Evolutionary conservation across 1,139 yeast species (phyloP), one percentile per base, ranked within the genome.

Genomic region (Candida smagusa): DNA sequence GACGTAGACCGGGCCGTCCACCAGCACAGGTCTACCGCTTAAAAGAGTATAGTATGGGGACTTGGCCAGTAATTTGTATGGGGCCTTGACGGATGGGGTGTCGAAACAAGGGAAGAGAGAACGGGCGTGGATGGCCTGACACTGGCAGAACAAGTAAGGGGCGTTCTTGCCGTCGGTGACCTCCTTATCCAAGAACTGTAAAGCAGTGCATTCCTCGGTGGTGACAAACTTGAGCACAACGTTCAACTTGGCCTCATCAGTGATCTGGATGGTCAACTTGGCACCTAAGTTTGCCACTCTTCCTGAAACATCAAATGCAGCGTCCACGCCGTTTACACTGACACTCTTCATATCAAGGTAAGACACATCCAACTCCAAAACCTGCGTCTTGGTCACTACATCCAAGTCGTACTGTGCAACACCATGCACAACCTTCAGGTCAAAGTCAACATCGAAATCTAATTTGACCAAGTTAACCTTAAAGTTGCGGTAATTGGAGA

Each of bases 91-190:
- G 0, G 94, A 75, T 3, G 97, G 96, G 0, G 96, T 88, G 59
- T 89, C 97, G 57, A 89, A 89, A 52, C 90, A 85, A 2, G 97
- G 96, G 64, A 84, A 82, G 51, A 89, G 71, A 19, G 95, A 79
- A 56, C 97, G 74, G 13, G 96, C 94, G 54, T 89, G 96, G 46
- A 85, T 87, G 26, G 96, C 88, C 64, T 89, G 95, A 56, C 95
- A 79, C 61, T 89, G 96, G 22, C 96, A 86, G 59, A 88, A 89
- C 49, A 89, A 72, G 58, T 87, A 85, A 3, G 95, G 94, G 13
- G 73, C 71, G 29, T 63, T 66, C 47, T 78, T 74, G 23, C 92
- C 95, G 37, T 82, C 83, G n/a, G 96, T 86, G 50, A 83, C 87
- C 38, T 77, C 81, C 30, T 84, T 82, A 34, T 76, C 79, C 43